Evolutionary conservation across 179 eudicot species (phyloP), one percentile per base, ranked within the genome.

Genomic region (Silene noctiflora): DNA sequence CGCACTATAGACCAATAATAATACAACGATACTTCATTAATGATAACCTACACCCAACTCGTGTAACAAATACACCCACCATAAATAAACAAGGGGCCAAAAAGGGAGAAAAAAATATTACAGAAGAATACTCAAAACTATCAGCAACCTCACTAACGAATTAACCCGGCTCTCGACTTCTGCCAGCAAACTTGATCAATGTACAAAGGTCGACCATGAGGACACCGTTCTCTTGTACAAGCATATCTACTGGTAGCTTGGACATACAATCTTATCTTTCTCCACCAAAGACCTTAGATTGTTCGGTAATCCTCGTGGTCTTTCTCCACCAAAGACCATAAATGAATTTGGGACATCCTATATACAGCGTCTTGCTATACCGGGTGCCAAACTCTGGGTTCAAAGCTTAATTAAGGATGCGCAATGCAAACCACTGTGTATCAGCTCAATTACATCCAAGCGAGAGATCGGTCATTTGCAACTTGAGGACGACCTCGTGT

Each of bases 401-500:
- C 82, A 74, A 82, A 81, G 84, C 78, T 79, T 77, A 82, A 81
- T 75, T 78, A 82, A 64, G 62, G 75, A 71, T 44, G 65, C 63
- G 75, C 67, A 75, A 44, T 67, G 75, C 58, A 48, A 70, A 77
- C 80, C 78, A 79, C 60, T 76, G 59, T 14, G 59, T 16, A 53
- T 14, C 74, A 20, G 60, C 72, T 63, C 76, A 64, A 33, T 79
- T 85, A 96, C 65, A 91, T 93, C 98, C 98, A 95, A 80, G 99
- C 99, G 71, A 93, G 93, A 85, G 99, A 95, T 76, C 92, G 89
- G 58, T 94, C 99, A 72, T 86, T 93, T 58, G 91, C 87, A 80
- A 82, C 86, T 88, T 89, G 98, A 71, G 99, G 99, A 55, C 99
- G 97, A 20, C 99, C 99, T 84, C 99, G 85, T 8, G 99, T 95